Conservation (phyloP, 768 basidiomycete species). For the Agaricus subrufescens region DNA sequence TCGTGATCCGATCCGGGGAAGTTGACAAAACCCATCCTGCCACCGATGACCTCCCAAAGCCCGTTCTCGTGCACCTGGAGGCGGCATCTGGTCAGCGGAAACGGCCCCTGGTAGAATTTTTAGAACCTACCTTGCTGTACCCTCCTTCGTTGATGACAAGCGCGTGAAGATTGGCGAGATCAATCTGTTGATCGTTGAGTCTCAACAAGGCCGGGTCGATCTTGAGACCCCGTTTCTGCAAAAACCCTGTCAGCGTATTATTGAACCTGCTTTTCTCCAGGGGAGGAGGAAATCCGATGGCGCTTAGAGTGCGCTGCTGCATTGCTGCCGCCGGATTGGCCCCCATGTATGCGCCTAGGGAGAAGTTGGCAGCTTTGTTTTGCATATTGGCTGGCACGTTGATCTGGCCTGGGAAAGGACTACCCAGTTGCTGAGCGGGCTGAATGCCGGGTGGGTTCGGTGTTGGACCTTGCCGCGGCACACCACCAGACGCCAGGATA, state of each 20-base stretch:
- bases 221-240: slow-evolving; percentile 33
- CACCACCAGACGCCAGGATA: slow-evolving; percentile 2
- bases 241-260: slow-evolving; percentile 43
- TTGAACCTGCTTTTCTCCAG: slow-evolving; percentile 53
- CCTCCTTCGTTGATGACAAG: slow-evolving; percentile 61
- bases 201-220: slow-evolving; percentile 36
- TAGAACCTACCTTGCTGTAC: slow-evolving; percentile 33
- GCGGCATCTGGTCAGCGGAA: neutral
- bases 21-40: slow-evolving; percentile 59
- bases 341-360: slow-evolving; percentile 1
- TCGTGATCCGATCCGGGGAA: slow-evolving; percentile 59
- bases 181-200: slow-evolving; percentile 53
- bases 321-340: slow-evolving; percentile 3
- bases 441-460: slow-evolving; percentile 7
- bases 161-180: slow-evolving; percentile 54
- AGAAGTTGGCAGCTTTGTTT: slow-evolving; percentile 6
- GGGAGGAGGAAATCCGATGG: slow-evolving; percentile 27
- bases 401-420: slow-evolving; percentile 8
- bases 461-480: slow-evolving; percentile 6
- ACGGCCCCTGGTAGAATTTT: neutral
- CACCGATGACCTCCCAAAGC: slow-evolving; percentile 62
- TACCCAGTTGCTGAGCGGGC: slow-evolving; percentile 8
- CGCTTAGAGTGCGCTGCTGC: slow-evolving; percentile 1
- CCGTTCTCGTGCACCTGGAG: slow-evolving; percentile 52
- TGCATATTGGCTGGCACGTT: slow-evolving; percentile 7